Conservation (phyloP, 2,329 filamentous ascomycete genomes). For the Cladosporium velox region DNA sequence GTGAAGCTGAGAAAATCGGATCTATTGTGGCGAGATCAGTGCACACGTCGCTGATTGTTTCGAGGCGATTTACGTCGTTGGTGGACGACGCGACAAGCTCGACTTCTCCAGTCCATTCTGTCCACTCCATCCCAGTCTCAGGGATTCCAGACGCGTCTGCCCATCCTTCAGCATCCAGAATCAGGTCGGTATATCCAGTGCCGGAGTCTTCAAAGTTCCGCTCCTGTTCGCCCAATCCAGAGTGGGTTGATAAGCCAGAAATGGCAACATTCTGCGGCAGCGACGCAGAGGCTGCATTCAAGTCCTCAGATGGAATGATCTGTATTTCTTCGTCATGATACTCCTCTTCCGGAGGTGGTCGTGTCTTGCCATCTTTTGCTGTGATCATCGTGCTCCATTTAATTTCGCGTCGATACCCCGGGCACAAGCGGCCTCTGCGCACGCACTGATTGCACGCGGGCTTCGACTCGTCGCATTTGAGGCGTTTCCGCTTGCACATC, state of each 20-base stretch:
- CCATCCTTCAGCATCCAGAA: not conserved
- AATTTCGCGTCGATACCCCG: conserved; percentile 22
- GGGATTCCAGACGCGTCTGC: not conserved
- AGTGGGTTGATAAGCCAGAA: conserved; percentile 2
- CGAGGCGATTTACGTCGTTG: not conserved
- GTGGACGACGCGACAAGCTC: not conserved
- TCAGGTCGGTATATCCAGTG: not conserved
- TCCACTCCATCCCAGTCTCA: conserved; percentile 7
- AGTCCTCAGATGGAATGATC: not conserved
- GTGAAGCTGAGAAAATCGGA: not conserved
- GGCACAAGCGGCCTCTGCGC: conserved; percentile 21
- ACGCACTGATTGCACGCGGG: conserved; percentile 23
- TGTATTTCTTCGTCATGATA: not conserved
- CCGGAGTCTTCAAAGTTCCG: not conserved
- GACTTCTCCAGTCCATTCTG: not conserved
- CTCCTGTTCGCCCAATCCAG: not conserved
- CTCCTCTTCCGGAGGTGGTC: conserved; percentile 3
- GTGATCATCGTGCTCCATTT: conserved; percentile 21
- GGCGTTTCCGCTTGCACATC: conserved; percentile 16
- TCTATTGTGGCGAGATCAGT: not conserved
- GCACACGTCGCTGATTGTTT: not conserved
- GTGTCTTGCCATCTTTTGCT: conserved; percentile 7
- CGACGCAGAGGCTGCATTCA: not conserved
- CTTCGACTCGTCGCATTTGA: conserved; percentile 24
- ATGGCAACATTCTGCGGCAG: conserved; percentile 1